A percentile compares a stretch with the other conserved stretches of the same genome.
phyloP scores from a whole-genome alignment of 169 alveolate species.

The Cryptosporidium sp. region DNA sequence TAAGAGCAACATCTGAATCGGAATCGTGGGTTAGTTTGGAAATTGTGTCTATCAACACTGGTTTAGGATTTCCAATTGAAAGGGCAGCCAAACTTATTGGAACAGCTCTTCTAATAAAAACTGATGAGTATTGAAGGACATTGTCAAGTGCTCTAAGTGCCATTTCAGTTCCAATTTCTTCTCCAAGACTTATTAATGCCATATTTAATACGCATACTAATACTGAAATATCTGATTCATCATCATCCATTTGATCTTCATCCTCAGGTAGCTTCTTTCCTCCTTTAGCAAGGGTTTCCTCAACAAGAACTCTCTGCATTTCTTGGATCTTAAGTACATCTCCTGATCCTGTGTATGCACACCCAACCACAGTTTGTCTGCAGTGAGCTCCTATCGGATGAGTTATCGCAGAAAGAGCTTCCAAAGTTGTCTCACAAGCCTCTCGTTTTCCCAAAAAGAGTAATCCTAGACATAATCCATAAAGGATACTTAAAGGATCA shows the following conservation, averaged over 20 bases:
- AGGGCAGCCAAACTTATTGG: slow-evolving; percentile 98
- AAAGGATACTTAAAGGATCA: slow-evolving; percentile 74
- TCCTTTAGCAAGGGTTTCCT: slow-evolving; percentile 53
- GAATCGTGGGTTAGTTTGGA: slow-evolving; percentile 97
- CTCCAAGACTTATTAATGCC: slow-evolving; percentile 95
- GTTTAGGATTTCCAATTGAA: slow-evolving; percentile 95
- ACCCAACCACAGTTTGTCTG: slow-evolving; percentile 78
- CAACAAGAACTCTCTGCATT: slow-evolving; percentile 91
- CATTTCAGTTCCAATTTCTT: slow-evolving; percentile 94
- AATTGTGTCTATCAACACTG: slow-evolving; percentile 84
- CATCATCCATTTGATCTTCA: slow-evolving; percentile 67
- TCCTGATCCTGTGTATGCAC: slow-evolving; percentile 98
- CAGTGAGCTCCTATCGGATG: slow-evolving; percentile 75
- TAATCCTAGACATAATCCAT: slow-evolving; percentile 86
- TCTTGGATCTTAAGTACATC: slow-evolving; percentile 96
- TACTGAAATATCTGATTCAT: slow-evolving; percentile 79
- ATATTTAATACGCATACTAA: slow-evolving; percentile 94
- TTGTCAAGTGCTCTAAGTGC: slow-evolving; percentile 89
- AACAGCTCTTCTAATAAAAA: slow-evolving; percentile 94
- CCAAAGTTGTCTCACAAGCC: slow-evolving; percentile 90
- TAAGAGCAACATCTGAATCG: slow-evolving; percentile 94
- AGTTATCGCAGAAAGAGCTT: slow-evolving; percentile 88
- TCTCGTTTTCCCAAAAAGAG: slow-evolving; percentile 92
- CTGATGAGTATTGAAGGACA: slow-evolving; percentile 92
- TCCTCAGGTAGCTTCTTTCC: slow-evolving; percentile 17